Base-by-base conservation (phyloP, 768 basidiomycete species). In the Nidula microcarpa region DNA sequence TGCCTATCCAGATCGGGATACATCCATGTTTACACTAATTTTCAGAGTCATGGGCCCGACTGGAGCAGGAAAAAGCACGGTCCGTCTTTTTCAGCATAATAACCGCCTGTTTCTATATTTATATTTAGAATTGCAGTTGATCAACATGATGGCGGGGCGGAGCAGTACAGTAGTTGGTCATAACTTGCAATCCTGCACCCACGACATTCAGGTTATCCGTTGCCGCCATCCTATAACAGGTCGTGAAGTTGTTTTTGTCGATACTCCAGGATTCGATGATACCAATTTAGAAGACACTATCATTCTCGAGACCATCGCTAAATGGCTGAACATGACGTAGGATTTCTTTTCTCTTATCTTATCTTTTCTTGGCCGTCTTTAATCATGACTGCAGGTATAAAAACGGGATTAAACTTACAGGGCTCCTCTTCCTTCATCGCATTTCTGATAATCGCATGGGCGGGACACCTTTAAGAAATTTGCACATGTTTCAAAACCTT, bases 211-310 rank as follows among this genome's bases (percentile, higher is more conserved):
- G 16, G 57, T 60, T 9, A 53, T 60, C 23, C 49, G 56, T 13
- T 62, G 63, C 36, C 53, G 43, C 23, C 56, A 61, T 51, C 59
- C 57, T 30, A 16, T 11, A 11, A 33, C 50, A 16, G 30, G 48
- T 7, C 46, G 56, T n/a, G 52, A 58, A 37, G 49, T 68, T 32
- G 55, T 66, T 47, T 56, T 70, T 32, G 59, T 70, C 8, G 68
- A 70, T 47, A 68, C 67, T 3, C 68, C 67, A 3, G 68, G 68
- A 1, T 69, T 67, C 43, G 66, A 69, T 49, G 62, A 67, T 50
- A 63, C 62, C 7, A 50, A 39, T 18, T 46, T 53, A 11, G 59
- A 52, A 23, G 68, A 70, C 43, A 51, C 48, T 2, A 56, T 60
- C 8, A 63, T 66, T 16, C 47, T 67, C 41, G 45, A 51, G 30